phyloP scores from a whole-genome alignment of 1,284 basidiomycete species.

The Fomes fomentarius region DNA sequence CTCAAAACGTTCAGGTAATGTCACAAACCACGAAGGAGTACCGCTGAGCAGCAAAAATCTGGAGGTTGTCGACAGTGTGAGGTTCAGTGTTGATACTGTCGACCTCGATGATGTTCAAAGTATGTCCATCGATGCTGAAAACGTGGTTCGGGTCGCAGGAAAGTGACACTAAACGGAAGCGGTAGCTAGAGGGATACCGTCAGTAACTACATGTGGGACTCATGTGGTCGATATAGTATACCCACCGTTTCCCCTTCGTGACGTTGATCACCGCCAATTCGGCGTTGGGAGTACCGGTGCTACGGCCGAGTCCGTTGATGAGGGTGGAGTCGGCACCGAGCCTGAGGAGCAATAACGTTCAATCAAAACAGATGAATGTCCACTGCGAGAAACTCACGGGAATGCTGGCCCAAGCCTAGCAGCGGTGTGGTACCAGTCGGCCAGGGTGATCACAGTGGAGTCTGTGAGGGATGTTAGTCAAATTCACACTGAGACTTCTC shows the following conservation, averaged over 20 bases:
- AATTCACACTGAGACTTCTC: neutral
- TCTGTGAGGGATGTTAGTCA: slow-evolving; percentile 12
- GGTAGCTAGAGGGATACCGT: slow-evolving; percentile 33
- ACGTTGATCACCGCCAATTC: slow-evolving; percentile 38
- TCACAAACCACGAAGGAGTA: slow-evolving; percentile 31
- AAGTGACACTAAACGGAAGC: slow-evolving; percentile 53
- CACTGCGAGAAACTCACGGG: slow-evolving; percentile 18
- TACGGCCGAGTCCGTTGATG: slow-evolving; percentile 52
- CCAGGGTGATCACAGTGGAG: slow-evolving; percentile 30
- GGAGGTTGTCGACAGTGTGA: slow-evolving; percentile 35
- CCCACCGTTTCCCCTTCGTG: slow-evolving; percentile 36
- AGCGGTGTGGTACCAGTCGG: slow-evolving; percentile 31
- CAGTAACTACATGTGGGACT: neutral
- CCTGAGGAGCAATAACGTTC: slow-evolving; percentile 2
- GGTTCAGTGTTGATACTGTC: slow-evolving; percentile 37
- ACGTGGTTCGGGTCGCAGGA: slow-evolving; percentile 36
- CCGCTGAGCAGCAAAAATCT: slow-evolving; percentile 42
- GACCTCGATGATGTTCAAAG: slow-evolving; percentile 39
- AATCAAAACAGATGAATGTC: neutral
- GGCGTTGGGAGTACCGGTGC: slow-evolving; percentile 23
- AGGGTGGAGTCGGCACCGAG: slow-evolving; percentile 38
- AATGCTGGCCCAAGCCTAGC: slow-evolving; percentile 22
- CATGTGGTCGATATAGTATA: slow-evolving; percentile 12
- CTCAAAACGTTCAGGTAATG: neutral
- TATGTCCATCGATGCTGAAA: slow-evolving; percentile 40